Evolutionary conservation across 2,329 filamentous ascomycete species (phyloP), one percentile per base, ranked within the genome.

Genomic region (Hymenoscyphus salicellus): DNA sequence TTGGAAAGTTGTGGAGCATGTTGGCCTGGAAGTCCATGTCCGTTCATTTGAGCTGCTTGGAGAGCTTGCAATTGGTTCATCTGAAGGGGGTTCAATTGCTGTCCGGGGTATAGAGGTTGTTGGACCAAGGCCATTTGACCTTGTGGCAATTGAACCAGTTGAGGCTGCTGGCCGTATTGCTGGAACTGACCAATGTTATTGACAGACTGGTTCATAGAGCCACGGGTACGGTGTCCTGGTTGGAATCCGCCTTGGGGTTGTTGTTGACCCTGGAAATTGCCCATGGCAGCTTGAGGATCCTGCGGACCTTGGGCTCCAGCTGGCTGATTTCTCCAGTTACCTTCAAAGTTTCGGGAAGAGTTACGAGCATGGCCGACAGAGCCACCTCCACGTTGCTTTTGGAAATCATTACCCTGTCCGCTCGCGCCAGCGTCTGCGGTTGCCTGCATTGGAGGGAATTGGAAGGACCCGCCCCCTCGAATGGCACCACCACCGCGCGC

Each of bases 271-370:
- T 92, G 89, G 73, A 89, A 88, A 73, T 84, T 86, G 64, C 84
- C 84, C 80, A 87, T 83, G 69, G 84, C 82, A 70, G 76, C 74
- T 73, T 83, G 84, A 68, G 82, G 82, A 71, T 82, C 82, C 70
- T 80, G 78, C 32, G 82, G 80, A 62, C 75, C 73, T 62, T 81
- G 79, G 65, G 78, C 79, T 71, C 79, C 75, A 66, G 72, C 68
- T 68, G 85, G 85, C 71, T 91, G 93, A 74, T 93, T 96, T 73
- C 95, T 91, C 95, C 95, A 99, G 79, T 99, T 99, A 73, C 93
- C 89, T 71, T 99, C 95, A 75, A 98, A 98, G 79, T 98, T 99
- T 68, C 95, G 88, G 28, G 95, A 99, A 11, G 86, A 86, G 36
- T 89, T 89, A 67, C 95, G 87, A 68, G 86, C 89, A 76, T 99